Percentiles rank a stretch among this genome's conserved stretches.
Evolutionary conservation across 495 filamentous ascomycete species (phyloP).

Genomic region (Hypoxylon fragiforme): DNA sequence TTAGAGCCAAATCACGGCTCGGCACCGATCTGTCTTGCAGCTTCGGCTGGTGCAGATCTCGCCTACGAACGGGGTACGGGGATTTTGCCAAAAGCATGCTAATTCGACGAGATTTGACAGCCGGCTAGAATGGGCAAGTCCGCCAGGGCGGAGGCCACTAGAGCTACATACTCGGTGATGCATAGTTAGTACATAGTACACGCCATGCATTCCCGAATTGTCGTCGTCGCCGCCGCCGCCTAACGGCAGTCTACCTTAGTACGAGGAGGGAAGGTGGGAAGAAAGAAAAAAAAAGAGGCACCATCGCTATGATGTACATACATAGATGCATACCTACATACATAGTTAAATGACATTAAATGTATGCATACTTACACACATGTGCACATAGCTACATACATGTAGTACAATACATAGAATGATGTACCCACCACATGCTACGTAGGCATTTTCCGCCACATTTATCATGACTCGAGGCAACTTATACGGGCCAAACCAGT

Average conservation of each 20-base stretch:
- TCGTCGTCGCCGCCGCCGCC: conserved; percentile 22
- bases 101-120: conserved; percentile 31
- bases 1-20: conserved; percentile 19
- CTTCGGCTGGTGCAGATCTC: conserved; percentile 25
- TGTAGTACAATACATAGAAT: background rate
- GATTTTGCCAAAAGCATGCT: conserved; percentile 30
- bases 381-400: background rate
- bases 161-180: conserved; percentile 8
- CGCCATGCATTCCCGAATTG: conserved; percentile 29
- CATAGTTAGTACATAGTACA: conserved; percentile 13
- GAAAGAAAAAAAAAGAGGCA: too few species aligned
- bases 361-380: too few species aligned
- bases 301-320: too few species aligned
- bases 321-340: too few species aligned
- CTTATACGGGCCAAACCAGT: conserved; percentile 1
- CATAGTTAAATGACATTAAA: too few species aligned
- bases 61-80: conserved; percentile 26
- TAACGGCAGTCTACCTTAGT: conserved; percentile 15
- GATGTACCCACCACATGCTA: background rate
- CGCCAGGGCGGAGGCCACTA: conserved; percentile 33
- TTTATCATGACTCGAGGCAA: conserved; percentile 24
- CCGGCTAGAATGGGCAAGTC: conserved; percentile 25
- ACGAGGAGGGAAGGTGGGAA: conserved; percentile 14
- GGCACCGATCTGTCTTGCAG: conserved; percentile 35
- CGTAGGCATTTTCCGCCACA: conserved; percentile 15